Evolutionary conservation across 2,329 filamentous ascomycete species (phyloP), one percentile per base, ranked within the genome.

Genomic region (Westerdykella ornata): DNA sequence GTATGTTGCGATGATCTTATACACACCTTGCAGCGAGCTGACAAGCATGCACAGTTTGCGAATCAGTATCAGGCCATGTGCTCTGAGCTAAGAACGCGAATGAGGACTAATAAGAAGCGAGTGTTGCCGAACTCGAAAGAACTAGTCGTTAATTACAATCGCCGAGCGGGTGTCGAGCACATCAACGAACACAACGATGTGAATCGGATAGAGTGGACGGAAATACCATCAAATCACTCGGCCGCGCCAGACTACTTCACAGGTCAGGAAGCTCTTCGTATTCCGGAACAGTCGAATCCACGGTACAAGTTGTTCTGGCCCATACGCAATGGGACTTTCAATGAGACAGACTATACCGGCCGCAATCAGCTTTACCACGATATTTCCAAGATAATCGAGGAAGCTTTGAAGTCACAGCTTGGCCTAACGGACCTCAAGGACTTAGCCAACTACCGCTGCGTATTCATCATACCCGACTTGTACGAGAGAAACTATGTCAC

Each of bases 91-190:
- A 95, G 94, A 68, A 71, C 83, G 2, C 85, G 88, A 38, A 94
- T 97, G 86, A 82, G 90, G 47, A 79, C 81, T 52, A 95, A 95
- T 69, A 97, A 97, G 74, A 82, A 88, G 60, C 85, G 94, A 63
- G 89, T 96, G 13, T 70, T 97, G 37, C 92, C 92, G n/a, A 97
- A 97, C 62, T 96, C 89, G 0, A 94, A 95, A 65, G 92, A 98
- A 60, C 74, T 96, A 44, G 90, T 96, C 1, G 81, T 89, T 50
- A 97, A 95, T 60, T 97, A 86, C 74, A 98, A 98, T 66, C 80
- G 85, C 39, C 79, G 87, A 36, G 85, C 82, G 1, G 81, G 85
- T 26, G 83, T 88, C 5, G 92, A 97, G 53, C 78, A 84, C 37
- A 97, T 98, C 45, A 83, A 85, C 4, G 85, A 92, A 58, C 92